Conservation (phyloP, 768 basidiomycete species). For the Lactarius deliciosus region DNA sequence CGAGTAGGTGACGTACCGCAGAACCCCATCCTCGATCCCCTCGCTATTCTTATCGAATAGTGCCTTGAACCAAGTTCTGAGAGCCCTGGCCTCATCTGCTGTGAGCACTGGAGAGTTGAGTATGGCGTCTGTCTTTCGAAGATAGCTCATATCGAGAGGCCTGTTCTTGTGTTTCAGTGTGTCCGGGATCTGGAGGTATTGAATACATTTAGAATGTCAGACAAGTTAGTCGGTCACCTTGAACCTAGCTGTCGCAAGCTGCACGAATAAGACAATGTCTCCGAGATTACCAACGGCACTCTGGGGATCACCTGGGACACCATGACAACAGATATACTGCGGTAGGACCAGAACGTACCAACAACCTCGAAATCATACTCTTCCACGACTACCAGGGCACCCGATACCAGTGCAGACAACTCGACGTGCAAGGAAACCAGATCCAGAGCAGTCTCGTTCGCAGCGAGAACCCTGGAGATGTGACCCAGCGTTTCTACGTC, state of each 20-base stretch:
- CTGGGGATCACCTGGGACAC: conserved; percentile 70
- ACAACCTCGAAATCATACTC: conserved; percentile 80
- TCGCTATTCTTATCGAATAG: conserved; percentile 75
- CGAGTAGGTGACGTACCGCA: conserved; percentile 32
- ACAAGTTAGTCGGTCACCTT: conserved; percentile 43
- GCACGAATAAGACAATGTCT: conserved; percentile 73
- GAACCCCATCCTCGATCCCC: conserved; percentile 79
- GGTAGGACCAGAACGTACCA: conserved; percentile 47
- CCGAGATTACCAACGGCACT: conserved; percentile 77
- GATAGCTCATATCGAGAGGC: conserved; percentile 49
- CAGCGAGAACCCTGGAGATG: conserved; percentile 65
- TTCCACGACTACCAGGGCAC: conserved; percentile 60
- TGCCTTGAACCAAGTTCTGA: conserved; percentile 67
- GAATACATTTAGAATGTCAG: background rate
- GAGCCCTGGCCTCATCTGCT: conserved; percentile 38
- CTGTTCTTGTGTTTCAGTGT: conserved; percentile 49
- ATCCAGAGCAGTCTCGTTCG: conserved; percentile 60
- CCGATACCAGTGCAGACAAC: conserved; percentile 62
- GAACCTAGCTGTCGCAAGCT: conserved; percentile 63
- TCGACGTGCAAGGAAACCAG: conserved; percentile 66
- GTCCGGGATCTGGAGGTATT: conserved; percentile 46
- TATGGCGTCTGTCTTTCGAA: conserved; percentile 49
- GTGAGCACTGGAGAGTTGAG: conserved; percentile 44
- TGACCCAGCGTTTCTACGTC: conserved; percentile 72
- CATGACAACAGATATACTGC: background rate